These are phyloP conservation scores for Hymenoscyphus albidus DNA, from an alignment of 2,329 filamentous ascomycete genomes.

Conservation along the genomic window DNA sequence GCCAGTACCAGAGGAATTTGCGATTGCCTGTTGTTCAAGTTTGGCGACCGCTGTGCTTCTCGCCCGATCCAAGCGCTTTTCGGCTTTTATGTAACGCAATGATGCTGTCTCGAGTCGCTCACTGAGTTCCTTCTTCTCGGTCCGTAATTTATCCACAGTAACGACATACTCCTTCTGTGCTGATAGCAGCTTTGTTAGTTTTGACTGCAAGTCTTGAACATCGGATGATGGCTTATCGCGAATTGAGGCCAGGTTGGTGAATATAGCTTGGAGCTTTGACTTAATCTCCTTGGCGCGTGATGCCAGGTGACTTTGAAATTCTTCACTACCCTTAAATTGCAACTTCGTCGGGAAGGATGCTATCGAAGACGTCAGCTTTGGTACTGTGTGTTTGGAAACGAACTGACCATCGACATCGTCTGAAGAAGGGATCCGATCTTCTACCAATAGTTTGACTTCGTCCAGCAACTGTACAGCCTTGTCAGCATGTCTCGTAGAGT, in stretches of 20 bases:
- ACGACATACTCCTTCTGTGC: slow-evolving; percentile 77
- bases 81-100: slow-evolving; percentile 87
- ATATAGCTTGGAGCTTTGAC: slow-evolving; percentile 66
- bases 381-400: slow-evolving; percentile 18
- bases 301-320: slow-evolving; percentile 79
- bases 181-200: slow-evolving; percentile 71
- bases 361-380: slow-evolving; percentile 35
- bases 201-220: slow-evolving; percentile 66
- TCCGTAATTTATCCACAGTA: slow-evolving; percentile 69
- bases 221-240: slow-evolving; percentile 61
- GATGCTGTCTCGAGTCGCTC: slow-evolving; percentile 86
- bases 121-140: slow-evolving; percentile 80
- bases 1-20: slow-evolving; percentile 40
- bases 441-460: slow-evolving; percentile 58
- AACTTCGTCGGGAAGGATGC: slow-evolving; percentile 56
- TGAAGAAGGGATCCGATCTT: slow-evolving; percentile 45
- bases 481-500: not conserved
- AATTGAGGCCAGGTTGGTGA: slow-evolving; percentile 50
- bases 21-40: slow-evolving; percentile 81
- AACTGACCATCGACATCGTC: slow-evolving; percentile 39
- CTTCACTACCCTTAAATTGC: slow-evolving; percentile 58
- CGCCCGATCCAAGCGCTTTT: slow-evolving; percentile 87
- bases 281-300: slow-evolving; percentile 74
- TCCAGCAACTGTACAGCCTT: slow-evolving; percentile 51
- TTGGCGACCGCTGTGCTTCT: slow-evolving; percentile 89